phyloP scores from a whole-genome alignment of 2,329 filamentous ascomycete species.

The Aspergillus awamori region DNA sequence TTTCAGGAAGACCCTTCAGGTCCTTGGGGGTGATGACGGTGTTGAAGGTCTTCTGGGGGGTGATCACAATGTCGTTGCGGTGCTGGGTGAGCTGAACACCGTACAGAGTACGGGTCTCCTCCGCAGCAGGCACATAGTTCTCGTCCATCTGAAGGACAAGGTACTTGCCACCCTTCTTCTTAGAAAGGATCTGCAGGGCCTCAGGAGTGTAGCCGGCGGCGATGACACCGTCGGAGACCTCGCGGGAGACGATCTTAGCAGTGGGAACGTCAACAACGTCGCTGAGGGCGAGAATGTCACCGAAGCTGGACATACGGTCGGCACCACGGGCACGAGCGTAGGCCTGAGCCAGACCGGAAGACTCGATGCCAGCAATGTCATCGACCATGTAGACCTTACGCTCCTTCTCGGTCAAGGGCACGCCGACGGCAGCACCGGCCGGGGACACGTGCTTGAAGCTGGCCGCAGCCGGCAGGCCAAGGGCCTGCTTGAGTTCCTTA shows the following conservation, averaged over 20 bases:
- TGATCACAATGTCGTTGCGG: slow-evolving; percentile 88
- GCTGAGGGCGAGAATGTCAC: slow-evolving; percentile 91
- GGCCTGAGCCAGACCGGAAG: slow-evolving; percentile 84
- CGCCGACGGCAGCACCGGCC: slow-evolving; percentile 90
- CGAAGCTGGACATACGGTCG: slow-evolving; percentile 98
- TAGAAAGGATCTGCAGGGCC: slow-evolving; percentile 86
- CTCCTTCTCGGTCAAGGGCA: slow-evolving; percentile 82
- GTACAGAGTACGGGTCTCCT: slow-evolving; percentile 85
- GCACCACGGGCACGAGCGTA: slow-evolving; percentile 94
- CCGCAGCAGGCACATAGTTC: slow-evolving; percentile 71
- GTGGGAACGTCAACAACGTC: slow-evolving; percentile 89
- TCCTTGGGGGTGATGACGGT: slow-evolving; percentile 86
- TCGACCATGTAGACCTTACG: slow-evolving; percentile 98
- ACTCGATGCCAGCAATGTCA: slow-evolving; percentile 86
- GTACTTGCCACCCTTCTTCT: slow-evolving; percentile 99
- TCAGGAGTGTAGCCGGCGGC: slow-evolving; percentile 83
- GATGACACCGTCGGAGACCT: slow-evolving; percentile 96
- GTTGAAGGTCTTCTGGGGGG: slow-evolving; percentile 77
- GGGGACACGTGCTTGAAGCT: slow-evolving; percentile 99
- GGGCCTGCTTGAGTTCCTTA: slow-evolving; percentile 88
- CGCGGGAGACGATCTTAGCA: slow-evolving; percentile 95
- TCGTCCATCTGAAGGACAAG: slow-evolving; percentile 93
- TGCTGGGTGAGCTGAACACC: slow-evolving; percentile 86
- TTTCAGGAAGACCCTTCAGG: slow-evolving; percentile 70
- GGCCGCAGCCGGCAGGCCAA: slow-evolving; percentile 85